Percentiles rank a stretch among this genome's conserved stretches.
These are phyloP conservation scores for Leccinum arenicola DNA, from an alignment of 768 basidiomycete species.

Conservation along the genomic window DNA sequence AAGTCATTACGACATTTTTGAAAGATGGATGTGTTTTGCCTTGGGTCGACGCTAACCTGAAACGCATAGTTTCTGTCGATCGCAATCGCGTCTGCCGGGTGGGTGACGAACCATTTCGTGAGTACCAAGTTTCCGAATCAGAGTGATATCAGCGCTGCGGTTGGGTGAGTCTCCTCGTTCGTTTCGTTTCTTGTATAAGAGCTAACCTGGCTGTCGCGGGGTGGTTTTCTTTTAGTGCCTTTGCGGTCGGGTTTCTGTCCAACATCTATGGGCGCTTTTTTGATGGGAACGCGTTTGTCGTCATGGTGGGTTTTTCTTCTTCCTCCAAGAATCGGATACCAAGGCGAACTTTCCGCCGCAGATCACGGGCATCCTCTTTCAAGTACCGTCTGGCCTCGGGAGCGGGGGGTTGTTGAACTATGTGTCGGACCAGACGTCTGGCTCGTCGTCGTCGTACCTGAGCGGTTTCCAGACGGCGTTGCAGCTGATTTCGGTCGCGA, in stretches of 20 bases:
- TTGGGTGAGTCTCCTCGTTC: slow-evolving; percentile 45
- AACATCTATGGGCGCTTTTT: slow-evolving; percentile 77
- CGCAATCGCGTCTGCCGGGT: slow-evolving; percentile 63
- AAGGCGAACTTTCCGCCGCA: background rate
- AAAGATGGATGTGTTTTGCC: background rate
- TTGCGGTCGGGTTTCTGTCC: slow-evolving; percentile 76
- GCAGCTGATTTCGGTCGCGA: slow-evolving; percentile 72
- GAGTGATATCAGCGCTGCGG: slow-evolving; percentile 74
- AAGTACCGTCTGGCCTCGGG: slow-evolving; percentile 78
- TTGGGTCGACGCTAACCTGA: background rate
- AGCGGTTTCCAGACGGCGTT: slow-evolving; percentile 74
- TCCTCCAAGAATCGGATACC: background rate
- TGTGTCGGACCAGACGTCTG: slow-evolving; percentile 52
- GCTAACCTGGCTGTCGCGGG: slow-evolving; percentile 23
- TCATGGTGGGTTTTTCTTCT: slow-evolving; percentile 54
- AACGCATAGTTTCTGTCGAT: slow-evolving; percentile 46
- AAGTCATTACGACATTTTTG: slow-evolving; percentile 15
- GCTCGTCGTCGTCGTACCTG: slow-evolving; percentile 53
- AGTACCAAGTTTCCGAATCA: slow-evolving; percentile 59
- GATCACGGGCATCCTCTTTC: slow-evolving; percentile 82
- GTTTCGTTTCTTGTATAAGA: background rate
- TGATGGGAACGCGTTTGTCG: slow-evolving; percentile 72
- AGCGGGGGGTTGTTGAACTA: slow-evolving; percentile 76
- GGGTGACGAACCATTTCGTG: slow-evolving; percentile 73
- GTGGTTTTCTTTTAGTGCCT: slow-evolving; percentile 49